Conservation (phyloP, 371 early-diverging fungal genomes). For the Saksenaea oblongispora region DNA sequence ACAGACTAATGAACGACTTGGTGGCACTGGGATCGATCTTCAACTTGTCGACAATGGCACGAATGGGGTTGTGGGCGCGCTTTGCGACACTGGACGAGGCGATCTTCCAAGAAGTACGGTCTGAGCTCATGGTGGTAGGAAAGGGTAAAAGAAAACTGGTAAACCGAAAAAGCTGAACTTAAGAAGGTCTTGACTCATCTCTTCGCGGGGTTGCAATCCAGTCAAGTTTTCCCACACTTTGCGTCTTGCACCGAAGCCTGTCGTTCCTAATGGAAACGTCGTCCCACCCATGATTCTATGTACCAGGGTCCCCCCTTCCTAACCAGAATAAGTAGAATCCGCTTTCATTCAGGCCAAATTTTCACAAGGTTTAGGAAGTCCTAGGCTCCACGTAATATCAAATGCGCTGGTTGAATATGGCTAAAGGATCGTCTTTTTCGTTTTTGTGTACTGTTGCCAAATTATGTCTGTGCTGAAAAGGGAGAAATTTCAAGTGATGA, state of each 20-base stretch:
- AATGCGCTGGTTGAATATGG: no score
- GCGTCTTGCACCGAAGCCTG: background rate
- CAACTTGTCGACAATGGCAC: constrained; percentile 80
- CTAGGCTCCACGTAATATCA: no score
- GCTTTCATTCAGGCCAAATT: no score
- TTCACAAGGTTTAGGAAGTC: no score
- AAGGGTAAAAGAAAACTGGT: background rate
- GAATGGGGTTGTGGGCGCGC: constrained; percentile 88
- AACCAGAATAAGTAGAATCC: no score
- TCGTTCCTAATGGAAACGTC: constrained; percentile 2
- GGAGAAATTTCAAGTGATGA: no score
- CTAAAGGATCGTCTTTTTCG: no score
- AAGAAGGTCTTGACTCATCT: background rate
- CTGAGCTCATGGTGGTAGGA: constrained; percentile 21
- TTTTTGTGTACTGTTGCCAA: no score
- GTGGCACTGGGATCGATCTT: constrained; percentile 69
- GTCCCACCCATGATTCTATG: no score
- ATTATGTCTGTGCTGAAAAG: no score
- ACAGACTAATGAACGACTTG: constrained; percentile 78
- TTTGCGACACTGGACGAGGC: constrained; percentile 63
- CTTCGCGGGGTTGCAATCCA: constrained; percentile 3
- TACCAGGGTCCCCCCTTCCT: no score
- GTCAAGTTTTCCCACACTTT: background rate
- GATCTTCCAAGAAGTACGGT: constrained; percentile 47
- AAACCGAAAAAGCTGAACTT: constrained; percentile 3